These are phyloP conservation scores for Gardenia jasminoides DNA, from an alignment of 257 asterid species.

Conservation along the genomic window DNA sequence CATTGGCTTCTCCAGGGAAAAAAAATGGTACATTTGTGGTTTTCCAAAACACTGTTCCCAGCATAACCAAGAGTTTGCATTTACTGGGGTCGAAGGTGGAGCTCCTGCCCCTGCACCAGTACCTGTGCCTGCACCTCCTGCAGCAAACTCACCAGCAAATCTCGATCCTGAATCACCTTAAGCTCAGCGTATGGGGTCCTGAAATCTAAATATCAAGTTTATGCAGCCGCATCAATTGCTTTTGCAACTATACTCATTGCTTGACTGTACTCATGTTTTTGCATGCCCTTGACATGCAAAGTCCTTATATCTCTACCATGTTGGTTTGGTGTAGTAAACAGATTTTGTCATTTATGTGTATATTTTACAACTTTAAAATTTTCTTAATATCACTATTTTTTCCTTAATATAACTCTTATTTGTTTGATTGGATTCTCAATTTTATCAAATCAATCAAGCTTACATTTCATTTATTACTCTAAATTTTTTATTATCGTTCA, in stretches of 20 bases:
- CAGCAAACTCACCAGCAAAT: too few species aligned
- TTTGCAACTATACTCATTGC: not conserved
- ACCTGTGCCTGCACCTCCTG: not conserved
- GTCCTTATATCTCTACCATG: too few species aligned
- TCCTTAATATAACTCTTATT: too few species aligned
- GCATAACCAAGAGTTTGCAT: conserved; percentile 11
- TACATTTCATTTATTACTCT: too few species aligned
- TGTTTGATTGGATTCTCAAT: too few species aligned
- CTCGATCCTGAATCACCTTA: not conserved
- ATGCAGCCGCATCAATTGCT: not conserved
- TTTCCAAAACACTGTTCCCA: conserved; percentile 14
- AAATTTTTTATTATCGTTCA: too few species aligned
- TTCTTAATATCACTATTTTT: too few species aligned
- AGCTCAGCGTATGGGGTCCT: not conserved
- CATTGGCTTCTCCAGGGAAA: conserved; percentile 8
- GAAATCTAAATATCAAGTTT: not conserved
- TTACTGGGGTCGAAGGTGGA: conserved; percentile 4
- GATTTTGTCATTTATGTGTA: too few species aligned
- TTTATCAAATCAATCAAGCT: too few species aligned
- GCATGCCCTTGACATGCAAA: not conserved
- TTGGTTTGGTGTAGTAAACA: too few species aligned
- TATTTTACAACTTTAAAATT: too few species aligned
- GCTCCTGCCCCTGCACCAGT: conserved; percentile 19
- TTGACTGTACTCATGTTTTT: not conserved
- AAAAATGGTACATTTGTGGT: conserved; percentile 24